Conservation (phyloP, 306 rosid genomes). For the Inga oerstediana region DNA sequence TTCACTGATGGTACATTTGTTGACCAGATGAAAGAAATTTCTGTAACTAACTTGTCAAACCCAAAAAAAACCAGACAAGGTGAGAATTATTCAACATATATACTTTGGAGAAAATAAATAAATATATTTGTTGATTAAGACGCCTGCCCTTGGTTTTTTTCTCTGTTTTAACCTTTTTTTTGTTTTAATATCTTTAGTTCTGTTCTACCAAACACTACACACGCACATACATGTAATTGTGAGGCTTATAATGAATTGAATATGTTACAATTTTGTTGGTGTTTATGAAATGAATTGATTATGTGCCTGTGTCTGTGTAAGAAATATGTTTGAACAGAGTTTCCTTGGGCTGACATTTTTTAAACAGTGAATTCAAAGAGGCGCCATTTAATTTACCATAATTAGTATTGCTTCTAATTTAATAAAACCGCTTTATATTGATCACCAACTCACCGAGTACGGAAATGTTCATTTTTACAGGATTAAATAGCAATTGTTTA, state of each 20-base stretch:
- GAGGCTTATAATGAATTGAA: no score
- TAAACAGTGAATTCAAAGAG: no score
- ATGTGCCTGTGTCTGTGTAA: neutral
- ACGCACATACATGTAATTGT: no score
- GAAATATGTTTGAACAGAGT: neutral
- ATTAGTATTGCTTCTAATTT: neutral
- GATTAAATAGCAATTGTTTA: neutral
- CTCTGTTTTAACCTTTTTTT: neutral
- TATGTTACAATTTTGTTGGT: neutral
- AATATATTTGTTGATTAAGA: neutral
- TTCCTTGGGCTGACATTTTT: neutral
- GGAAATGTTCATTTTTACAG: neutral
- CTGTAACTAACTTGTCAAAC: neutral
- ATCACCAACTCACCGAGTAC: neutral
- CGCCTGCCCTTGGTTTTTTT: neutral
- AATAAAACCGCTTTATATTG: neutral
- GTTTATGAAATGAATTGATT: neutral
- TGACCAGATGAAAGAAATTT: neutral
- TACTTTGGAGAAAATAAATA: neutral
- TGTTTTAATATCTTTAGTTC: neutral
- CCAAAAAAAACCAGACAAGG: neutral
- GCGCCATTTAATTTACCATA: neutral
- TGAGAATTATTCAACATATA: neutral
- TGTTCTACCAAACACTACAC: neutral
- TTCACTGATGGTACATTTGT: neutral